Conservation (phyloP, 352 stramenopile genomes). For the Phytophthora ramorum region DNA sequence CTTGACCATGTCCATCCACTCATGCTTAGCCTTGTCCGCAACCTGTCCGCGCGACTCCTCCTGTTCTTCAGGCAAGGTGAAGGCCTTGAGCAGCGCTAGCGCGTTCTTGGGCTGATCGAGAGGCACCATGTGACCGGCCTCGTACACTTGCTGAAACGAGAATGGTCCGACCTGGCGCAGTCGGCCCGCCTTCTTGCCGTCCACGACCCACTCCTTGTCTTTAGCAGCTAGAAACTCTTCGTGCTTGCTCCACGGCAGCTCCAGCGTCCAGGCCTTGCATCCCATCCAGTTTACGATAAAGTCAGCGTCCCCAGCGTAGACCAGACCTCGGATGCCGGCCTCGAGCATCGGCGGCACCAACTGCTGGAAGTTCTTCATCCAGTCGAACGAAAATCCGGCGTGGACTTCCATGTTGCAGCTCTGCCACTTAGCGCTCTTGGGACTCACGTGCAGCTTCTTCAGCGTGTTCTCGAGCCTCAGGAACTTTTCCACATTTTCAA, state of each 20-base stretch:
- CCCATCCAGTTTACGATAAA: constrained; percentile 99
- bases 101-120: constrained; percentile 94
- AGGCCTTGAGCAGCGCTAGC: constrained; percentile 95
- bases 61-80: constrained; percentile 63
- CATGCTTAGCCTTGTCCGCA: constrained; percentile 23
- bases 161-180: constrained; percentile 73
- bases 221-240: constrained; percentile 53
- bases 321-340: constrained; percentile 89
- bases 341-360: constrained; percentile 93
- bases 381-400: constrained; percentile 93
- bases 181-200: constrained; percentile 68
- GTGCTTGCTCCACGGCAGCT: constrained; percentile 91
- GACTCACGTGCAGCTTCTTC: constrained; percentile 86
- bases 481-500: constrained; percentile 92
- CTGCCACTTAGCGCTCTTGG: constrained; percentile 88
- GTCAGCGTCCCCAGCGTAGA: constrained; percentile 97
- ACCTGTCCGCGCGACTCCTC: constrained; percentile 25
- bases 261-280: constrained; percentile 96
- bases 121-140: constrained; percentile 97
- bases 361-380: constrained; percentile 97
- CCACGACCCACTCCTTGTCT: constrained; percentile 69
- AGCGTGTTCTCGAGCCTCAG: constrained; percentile 83
- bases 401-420: constrained; percentile 97
- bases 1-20: constrained; percentile 37
- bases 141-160: constrained; percentile 95